A percentile compares a stretch with the other conserved stretches of the same genome.
Conservation (phyloP, 2,329 filamentous ascomycete genomes). For the Beauveria sp. region DNA sequence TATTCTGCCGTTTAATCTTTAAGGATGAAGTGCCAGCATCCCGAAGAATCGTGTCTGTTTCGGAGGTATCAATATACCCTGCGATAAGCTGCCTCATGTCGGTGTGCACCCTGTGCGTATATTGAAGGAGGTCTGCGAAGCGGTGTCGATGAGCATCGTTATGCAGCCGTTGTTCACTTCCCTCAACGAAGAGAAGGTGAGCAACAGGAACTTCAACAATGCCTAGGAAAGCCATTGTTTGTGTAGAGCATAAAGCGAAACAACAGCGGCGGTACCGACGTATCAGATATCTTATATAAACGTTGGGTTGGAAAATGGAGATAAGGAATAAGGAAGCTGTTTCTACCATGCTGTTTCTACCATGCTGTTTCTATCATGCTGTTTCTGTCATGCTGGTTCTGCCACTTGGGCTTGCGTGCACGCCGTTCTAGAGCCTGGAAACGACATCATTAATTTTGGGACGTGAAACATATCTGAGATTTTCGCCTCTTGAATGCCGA, state of each 20-base stretch:
- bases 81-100: not conserved
- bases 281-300: no score
- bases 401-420: not conserved
- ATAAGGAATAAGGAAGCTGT: not conserved
- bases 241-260: not conserved
- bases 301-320: not conserved
- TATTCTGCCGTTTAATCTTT: not conserved
- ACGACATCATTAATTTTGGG: no score
- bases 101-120: not conserved
- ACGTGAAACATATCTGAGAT: no score
- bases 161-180: not conserved
- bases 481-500: no score
- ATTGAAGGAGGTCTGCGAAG: not conserved
- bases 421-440: not conserved
- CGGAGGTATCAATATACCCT: not conserved
- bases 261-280: not conserved
- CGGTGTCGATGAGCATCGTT: not conserved
- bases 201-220: not conserved
- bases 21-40: not conserved
- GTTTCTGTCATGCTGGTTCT: not conserved
- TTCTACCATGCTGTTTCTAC: not conserved
- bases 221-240: not conserved
- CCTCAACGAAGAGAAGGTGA: not conserved
- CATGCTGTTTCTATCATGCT: no score
- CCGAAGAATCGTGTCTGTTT: not conserved